Conservation (phyloP, 2,329 filamentous ascomycete species). For the Fusarium armeniacum region DNA sequence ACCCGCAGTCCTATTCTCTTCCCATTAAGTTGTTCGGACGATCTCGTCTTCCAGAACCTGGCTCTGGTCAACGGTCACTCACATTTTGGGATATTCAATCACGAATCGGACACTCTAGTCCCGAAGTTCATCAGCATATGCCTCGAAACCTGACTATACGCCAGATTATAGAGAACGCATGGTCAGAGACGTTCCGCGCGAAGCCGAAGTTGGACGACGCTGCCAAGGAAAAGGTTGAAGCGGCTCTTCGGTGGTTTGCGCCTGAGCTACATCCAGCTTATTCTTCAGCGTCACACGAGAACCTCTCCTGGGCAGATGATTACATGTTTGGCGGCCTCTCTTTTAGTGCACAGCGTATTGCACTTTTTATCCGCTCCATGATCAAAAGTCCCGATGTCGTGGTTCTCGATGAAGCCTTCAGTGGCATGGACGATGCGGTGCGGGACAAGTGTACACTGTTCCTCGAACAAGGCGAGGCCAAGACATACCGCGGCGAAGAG, state of each 20-base stretch:
- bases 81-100: slow-evolving; percentile 94
- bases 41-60: slow-evolving; percentile 80
- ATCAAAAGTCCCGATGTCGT: slow-evolving; percentile 86
- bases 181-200: slow-evolving; percentile 87
- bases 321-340: slow-evolving; percentile 79
- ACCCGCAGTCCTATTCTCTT: slow-evolving; percentile 92
- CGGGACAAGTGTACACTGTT: slow-evolving; percentile 91
- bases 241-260: slow-evolving; percentile 82
- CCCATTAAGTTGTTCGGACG: slow-evolving; percentile 89
- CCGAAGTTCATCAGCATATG: slow-evolving; percentile 94
- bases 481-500: slow-evolving; percentile 55
- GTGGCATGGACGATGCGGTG: slow-evolving; percentile 83
- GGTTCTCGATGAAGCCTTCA: slow-evolving; percentile 89
- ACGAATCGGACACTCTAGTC: slow-evolving; percentile 91
- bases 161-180: slow-evolving; percentile 84
- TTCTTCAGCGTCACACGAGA: slow-evolving; percentile 44
- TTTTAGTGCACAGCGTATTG: slow-evolving; percentile 86
- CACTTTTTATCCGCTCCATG: slow-evolving; percentile 85
- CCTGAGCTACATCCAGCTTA: slow-evolving; percentile 76
- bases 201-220: slow-evolving; percentile 73
- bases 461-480: slow-evolving; percentile 74
- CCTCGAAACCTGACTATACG: slow-evolving; percentile 81
- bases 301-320: slow-evolving; percentile 74
- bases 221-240: slow-evolving; percentile 73
- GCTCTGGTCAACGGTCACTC: slow-evolving; percentile 75